Evolutionary conservation across 148 eudicot genomes (phyloP), one percentile per base, ranked within the genome.

Genomic region (Amaranthus cruentus): DNA sequence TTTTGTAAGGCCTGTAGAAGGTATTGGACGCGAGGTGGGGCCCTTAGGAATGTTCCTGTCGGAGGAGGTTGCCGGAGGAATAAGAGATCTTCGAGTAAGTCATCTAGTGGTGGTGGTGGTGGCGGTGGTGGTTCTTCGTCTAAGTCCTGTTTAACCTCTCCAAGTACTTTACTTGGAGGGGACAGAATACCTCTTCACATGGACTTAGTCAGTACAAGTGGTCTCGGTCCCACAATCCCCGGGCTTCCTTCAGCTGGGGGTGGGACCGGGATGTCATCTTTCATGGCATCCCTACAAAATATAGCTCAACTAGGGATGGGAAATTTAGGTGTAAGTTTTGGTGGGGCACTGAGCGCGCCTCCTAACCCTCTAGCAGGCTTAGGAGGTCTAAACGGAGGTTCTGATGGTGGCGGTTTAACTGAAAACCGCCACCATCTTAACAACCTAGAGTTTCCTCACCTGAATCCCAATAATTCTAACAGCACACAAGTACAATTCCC

Each of bases 41-140:
- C 93, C 74, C 79, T 89, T 3, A 73, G 93, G 70, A 89, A 76
- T 7, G 93, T 89, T 11, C 93, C 93, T 2, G 93, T 89, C 0
- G 93, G 93, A 0, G 93, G 93, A 3, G 93, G 93, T 0, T 89
- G 90, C 54, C 82, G 90, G 54, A 85, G 87, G 72, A 89, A 85
- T 78, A 89, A 87, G 73, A 81, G 83, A 55, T 66, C 82, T 9
- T 70, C 79, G 0, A 84, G 79, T 55, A 87, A 87, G 55, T 75
- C 86, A 42, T 84, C 84, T 1, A 54, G 60, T 4, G 46, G 62
- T 12, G 72, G 65, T 10, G 60, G 75, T 64, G 75, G 62, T 9
- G 80, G 75, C 6, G 68, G 75, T 47, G 75, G 68, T 4, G 28
- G 49, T 5, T 61, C 77, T 14, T 78, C 81, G 2, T 67, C 77